Base-by-base conservation (phyloP, 2,329 filamentous ascomycete genomes). In the Xylaria sp. region DNA sequence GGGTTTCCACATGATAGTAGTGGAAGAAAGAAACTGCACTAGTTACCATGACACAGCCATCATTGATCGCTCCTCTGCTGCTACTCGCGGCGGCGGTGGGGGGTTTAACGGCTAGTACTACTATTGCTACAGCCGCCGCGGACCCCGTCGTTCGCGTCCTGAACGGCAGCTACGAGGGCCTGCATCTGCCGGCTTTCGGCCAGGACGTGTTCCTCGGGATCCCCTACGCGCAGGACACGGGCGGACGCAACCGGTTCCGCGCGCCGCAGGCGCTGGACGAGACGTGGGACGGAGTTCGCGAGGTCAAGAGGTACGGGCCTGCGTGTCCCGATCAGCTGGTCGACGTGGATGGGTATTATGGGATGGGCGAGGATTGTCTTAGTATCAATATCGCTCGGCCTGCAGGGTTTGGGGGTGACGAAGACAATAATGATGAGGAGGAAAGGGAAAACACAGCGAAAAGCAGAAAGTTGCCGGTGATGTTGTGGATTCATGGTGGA, bases 131-230 rank as follows among this genome's bases (percentile, higher is more conserved):
- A 3, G 63, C 39, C 12, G 5, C 39, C 39, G 12, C 39, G 2
- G 15, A 71, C 15, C 76, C 76, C 20, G 66, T 72, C 28, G 75
- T 75, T 20, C 67, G 69, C 2, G 64, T 76, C 31, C 72, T 58
- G 31, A 83, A 82, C 55, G 82, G 81, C n/a, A 80, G 77, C 2
- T 82, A 82, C 56, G 70, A 76, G 15, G 81, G 81, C 7, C 23
- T 79, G 15, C 70, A 78, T 66, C 76, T 78, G 39, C 58, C 77
- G 3, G 64, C 66, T 6, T 82, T 80, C 65, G 72, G 82, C 34
- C 85, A 87, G 63, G 81, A 82, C 58, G 77, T 73, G n/a, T 83
- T 83, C 61, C 74, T 83, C 2, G 81, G 81, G 12, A 79, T 82
- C 3, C 80, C 80, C 0, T 82, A 78, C 50, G 82, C 82, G 10